Evolutionary conservation across 1,284 basidiomycete genomes (phyloP), one percentile per base, ranked within the genome.

Genomic region (Volvariella surrecta): DNA sequence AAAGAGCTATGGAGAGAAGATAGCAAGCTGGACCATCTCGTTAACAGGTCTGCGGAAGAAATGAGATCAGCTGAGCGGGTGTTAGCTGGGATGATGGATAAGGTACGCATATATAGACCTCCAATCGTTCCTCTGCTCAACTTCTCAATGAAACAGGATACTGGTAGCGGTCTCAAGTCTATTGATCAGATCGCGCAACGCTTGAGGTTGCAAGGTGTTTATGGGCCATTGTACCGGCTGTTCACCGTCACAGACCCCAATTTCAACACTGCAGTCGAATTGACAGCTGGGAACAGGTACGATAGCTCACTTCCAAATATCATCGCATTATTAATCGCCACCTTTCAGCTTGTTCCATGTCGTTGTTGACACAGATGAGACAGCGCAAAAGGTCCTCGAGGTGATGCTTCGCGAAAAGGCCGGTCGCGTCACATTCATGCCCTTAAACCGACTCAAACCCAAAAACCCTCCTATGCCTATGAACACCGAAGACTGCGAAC

Each of bases 1-100:
- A 98, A 95, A 72, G 91, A 94, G 47, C 63, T 94, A 19, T 98
- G 96, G 95, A 79, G 94, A 54, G 91, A 97, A 60, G 93, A 98
- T 52, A 83, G 89, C 1, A 94, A 90, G 62, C 66, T 96, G 21
- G 79, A 85, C 46, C 85, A 84, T 48, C 72, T 83, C 16, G 79
- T 89, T 1, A 73, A 74, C 22, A 79, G 88, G 48, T 91, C 90
- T 1, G 72, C 71, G 13, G 86, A 89, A 47, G 86, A 96, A 62
- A 67, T 95, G 50, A 76, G 84, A 52, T 74, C 74, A 2, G 82
- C 91, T 0, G 89, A 97, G 62, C 73, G 93, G 44, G 67, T 67
- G 11, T 67, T 99, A 32, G 82, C 87, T 3, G 74, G 84, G 11
- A 97, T 94, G 82, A 96, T 98, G 90, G 93, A 97, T 62, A 89